Evolutionary conservation across 2,329 filamentous ascomycete genomes (phyloP).

Genomic region (Plectosphaerella sp.): DNA sequence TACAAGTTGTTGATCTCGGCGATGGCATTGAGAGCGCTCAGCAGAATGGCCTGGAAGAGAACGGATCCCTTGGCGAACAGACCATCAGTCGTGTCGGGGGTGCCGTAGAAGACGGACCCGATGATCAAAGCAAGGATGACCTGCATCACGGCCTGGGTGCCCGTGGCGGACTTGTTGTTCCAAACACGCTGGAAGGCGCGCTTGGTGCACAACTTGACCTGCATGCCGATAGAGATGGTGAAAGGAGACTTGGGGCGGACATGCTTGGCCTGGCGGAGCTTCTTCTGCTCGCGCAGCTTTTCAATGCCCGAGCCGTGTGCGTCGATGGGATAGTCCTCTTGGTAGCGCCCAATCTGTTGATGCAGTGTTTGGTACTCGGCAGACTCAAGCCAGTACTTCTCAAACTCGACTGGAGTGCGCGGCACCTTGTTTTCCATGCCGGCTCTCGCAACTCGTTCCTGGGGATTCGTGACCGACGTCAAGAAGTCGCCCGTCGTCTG

Average conservation of each 20-base stretch:
- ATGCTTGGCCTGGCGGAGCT: conserved; percentile 45
- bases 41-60: conserved; percentile 56
- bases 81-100: conserved; percentile 40
- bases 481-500: conserved; percentile 69
- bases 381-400: conserved; percentile 39
- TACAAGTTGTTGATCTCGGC: conserved; percentile 46
- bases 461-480: conserved; percentile 62
- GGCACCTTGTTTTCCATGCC: conserved; percentile 61
- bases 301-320: conserved; percentile 30
- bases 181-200: conserved; percentile 48
- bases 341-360: conserved; percentile 45
- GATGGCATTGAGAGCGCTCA: conserved; percentile 55
- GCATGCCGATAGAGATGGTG: conserved; percentile 50
- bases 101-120: conserved; percentile 55
- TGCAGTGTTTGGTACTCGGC: conserved; percentile 36
- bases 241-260: conserved; percentile 52
- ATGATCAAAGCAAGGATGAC: conserved; percentile 56
- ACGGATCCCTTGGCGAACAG: conserved; percentile 52
- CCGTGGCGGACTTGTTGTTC: conserved; percentile 45
- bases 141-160: conserved; percentile 40
- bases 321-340: conserved; percentile 38
- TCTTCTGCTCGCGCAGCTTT: conserved; percentile 42
- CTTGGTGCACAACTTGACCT: conserved; percentile 45
- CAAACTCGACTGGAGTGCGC: conserved; percentile 67
- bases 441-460: conserved; percentile 48